Base-by-base conservation (phyloP, 2,329 filamentous ascomycete genomes). In the Fusarium metavorans region DNA sequence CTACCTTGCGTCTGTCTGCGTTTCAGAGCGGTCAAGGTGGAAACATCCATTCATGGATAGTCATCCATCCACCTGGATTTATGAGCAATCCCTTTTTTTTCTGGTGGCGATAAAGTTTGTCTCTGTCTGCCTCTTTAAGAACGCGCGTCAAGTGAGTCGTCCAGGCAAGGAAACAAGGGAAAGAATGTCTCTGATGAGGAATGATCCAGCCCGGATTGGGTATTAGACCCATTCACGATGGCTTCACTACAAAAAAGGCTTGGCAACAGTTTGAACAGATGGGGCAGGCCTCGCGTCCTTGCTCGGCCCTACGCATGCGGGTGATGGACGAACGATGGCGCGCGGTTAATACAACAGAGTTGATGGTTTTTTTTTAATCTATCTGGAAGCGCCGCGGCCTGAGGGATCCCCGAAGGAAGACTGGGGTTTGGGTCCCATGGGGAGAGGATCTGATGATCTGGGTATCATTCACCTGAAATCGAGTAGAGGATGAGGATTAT, bases 11-110 rank as follows among this genome's bases (percentile, higher is more conserved):
- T 45, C 13, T 20, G 67, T 41, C 59, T 68, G 64, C 48, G 72
- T 74, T 74, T 74, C 71, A 74, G 67, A 73, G 61, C 25, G 30
- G 71, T 68, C 62, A 71, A 71, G 59, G 60, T 60, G 14, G 45
- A n/a, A 58, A 57, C 35, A 18, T 34, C 35, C 34, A 14, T 8
- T 62, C 43, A 37, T n/a, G 48, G 48, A 52, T 30, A n/a, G 14
- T 48, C 43, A 48, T 48, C 43, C 43, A 48, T 25, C 43, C 43
- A 48, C 43, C 8, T 48, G 43, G 43, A 48, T 48, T 48, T 27
- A 25, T 48, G 43, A 48, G 43, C 23, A 16, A 27, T 48, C 43
- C 43, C 23, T 48, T 48, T 48, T 48, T 45, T 45, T 45, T 50
- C 59, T 56, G 1, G 71, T 67, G 71, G 71, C 71, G 58, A 64